Evolutionary conservation across 1,139 yeast species (phyloP).

Genomic region (Blastobotrys ciferrii): DNA sequence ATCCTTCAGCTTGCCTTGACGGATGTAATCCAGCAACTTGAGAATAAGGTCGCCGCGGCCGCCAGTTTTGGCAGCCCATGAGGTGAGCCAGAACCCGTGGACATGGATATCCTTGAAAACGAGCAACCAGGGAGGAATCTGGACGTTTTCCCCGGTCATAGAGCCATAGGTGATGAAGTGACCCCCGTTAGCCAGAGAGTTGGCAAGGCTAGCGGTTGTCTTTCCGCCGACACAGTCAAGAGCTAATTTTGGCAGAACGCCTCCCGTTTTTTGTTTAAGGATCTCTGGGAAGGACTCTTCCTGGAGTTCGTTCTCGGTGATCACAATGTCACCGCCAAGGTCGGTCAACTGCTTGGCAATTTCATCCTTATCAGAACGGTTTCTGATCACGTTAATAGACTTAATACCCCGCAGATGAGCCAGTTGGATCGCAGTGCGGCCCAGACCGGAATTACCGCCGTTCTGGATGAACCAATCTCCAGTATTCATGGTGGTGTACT

Average conservation of each 20-base stretch:
- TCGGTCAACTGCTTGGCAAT: conserved; percentile 55
- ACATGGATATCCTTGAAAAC: conserved; percentile 85
- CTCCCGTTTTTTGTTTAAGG: conserved; percentile 59
- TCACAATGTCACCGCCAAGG: conserved; percentile 82
- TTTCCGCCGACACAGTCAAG: conserved; percentile 93
- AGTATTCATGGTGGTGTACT: conserved; percentile 55
- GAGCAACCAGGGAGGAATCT: conserved; percentile 79
- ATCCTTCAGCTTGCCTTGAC: conserved; percentile 1
- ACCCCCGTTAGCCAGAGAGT: conserved; percentile 68
- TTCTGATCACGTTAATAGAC: conserved; percentile 83
- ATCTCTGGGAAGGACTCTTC: conserved; percentile 61
- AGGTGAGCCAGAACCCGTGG: conserved; percentile 92
- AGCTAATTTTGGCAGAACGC: conserved; percentile 60
- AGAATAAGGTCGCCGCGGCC: background rate
- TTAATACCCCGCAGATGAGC: conserved; percentile 75
- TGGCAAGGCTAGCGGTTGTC: conserved; percentile 73
- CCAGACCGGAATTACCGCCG: conserved; percentile 95
- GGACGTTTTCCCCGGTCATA: conserved; percentile 93
- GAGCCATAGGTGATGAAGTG: conserved; percentile 91
- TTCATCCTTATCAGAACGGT: conserved; percentile 68
- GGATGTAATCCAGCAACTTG: background rate
- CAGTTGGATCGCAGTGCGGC: conserved; percentile 85
- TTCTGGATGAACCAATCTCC: conserved; percentile 96
- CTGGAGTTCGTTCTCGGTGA: conserved; percentile 79
- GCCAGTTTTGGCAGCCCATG: conserved; percentile 46